Evolutionary conservation across 192 early-diverging fungal species (phyloP).

Genomic region (Phlyctochytrium planicorne): DNA sequence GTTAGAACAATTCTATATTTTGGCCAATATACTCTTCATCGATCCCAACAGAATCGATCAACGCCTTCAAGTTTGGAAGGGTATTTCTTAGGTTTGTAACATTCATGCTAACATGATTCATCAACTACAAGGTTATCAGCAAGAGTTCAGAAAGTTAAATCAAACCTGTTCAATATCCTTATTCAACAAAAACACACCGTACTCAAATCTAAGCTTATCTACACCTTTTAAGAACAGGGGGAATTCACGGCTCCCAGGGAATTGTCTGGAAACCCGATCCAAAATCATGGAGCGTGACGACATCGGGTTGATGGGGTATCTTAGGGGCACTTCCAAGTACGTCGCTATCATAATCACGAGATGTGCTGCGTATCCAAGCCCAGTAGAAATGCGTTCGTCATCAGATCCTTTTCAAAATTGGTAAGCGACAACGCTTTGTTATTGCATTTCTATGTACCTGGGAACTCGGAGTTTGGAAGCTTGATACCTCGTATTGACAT

Average conservation of each 20-base stretch:
- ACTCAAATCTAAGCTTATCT: conserved; percentile 72
- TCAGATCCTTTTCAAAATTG: conserved; percentile 16
- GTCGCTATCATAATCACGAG: conserved; percentile 66
- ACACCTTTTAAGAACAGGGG: conserved; percentile 69
- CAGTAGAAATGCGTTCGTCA: conserved; percentile 66
- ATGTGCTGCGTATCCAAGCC: conserved; percentile 69
- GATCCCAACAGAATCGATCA: conserved; percentile 42
- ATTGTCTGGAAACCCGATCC: conserved; percentile 37
- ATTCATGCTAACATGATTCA: conserved; percentile 64
- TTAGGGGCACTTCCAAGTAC: conserved; percentile 66
- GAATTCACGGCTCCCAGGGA: conserved; percentile 48
- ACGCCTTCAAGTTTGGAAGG: conserved; percentile 65
- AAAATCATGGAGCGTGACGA: conserved; percentile 67
- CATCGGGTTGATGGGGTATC: conserved; percentile 76
- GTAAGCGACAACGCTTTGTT: background rate
- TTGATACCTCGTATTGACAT: conserved; percentile 34
- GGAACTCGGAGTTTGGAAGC: conserved; percentile 43
- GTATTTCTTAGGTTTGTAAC: conserved; percentile 70
- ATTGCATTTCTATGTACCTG: conserved; percentile 9
- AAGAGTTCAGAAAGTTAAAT: background rate
- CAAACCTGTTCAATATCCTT: conserved; percentile 83
- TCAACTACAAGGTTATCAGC: conserved; percentile 41
- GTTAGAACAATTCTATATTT: too few relatives aligned
- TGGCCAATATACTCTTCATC: background rate
- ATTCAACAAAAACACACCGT: conserved; percentile 80